Evolutionary conservation across 495 filamentous ascomycete genomes (phyloP).

Genomic region (Podospora fimiseda): DNA sequence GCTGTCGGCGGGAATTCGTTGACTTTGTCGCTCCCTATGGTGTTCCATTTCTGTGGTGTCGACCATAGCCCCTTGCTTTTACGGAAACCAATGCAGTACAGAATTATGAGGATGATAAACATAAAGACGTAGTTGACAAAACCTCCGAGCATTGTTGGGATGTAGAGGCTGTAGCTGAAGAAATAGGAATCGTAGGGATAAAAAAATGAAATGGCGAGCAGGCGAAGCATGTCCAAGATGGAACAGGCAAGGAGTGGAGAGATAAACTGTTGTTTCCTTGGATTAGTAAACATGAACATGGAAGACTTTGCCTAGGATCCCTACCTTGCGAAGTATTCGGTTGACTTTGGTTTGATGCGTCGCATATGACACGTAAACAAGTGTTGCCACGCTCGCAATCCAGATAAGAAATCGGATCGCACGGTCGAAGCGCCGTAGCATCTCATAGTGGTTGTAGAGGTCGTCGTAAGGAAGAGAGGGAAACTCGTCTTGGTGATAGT

Average conservation of each 20-base stretch:
- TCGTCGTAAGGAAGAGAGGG: not conserved
- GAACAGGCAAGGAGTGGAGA: not conserved
- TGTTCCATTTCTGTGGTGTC: constrained; percentile 6
- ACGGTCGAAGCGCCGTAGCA: not conserved
- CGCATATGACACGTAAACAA: constrained; percentile 5
- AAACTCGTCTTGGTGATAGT: not conserved
- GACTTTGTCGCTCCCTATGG: not conserved
- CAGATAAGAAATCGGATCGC: constrained; percentile 14
- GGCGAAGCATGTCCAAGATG: not conserved
- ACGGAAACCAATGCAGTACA: constrained; percentile 12
- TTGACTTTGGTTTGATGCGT: constrained; percentile 7
- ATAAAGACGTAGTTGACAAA: constrained; percentile 12
- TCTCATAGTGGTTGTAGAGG: not conserved
- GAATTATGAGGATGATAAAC: constrained; percentile 16
- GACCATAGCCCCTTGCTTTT: constrained; percentile 15
- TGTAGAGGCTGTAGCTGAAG: no score
- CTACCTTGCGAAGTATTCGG: constrained; percentile 8
- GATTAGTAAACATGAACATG: not conserved
- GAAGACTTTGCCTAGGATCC: not conserved
- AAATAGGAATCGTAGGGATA: not conserved
- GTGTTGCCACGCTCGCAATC: constrained; percentile 10
- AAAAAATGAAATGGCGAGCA: not conserved
- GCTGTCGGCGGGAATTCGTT: not conserved
- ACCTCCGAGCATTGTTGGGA: not conserved
- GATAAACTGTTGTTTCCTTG: not conserved